A percentile compares a stretch with the other conserved stretches of the same genome.
Evolutionary conservation across 352 stramenopile species (phyloP).

Genomic region (Globisporangium nodosum): DNA sequence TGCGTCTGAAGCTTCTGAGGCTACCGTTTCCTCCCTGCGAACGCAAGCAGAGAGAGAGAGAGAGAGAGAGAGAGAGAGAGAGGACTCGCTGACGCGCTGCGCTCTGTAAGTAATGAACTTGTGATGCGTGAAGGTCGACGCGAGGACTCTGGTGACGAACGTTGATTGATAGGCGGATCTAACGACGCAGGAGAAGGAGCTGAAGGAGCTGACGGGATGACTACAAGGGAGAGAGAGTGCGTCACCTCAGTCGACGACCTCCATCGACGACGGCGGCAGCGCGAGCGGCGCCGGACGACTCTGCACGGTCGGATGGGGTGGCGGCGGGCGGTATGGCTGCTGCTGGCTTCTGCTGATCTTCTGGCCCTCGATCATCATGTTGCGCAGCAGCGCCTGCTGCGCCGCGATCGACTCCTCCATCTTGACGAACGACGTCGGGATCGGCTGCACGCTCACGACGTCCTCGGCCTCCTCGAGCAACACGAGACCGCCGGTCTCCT

Average conservation of each 20-base stretch:
- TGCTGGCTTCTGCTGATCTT: slow-evolving; percentile 50
- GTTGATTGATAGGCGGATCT: not conserved
- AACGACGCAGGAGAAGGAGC: not conserved
- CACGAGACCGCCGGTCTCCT: slow-evolving; percentile 19
- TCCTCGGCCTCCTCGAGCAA: slow-evolving; percentile 35
- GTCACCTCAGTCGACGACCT: slow-evolving; percentile 2
- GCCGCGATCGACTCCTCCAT: slow-evolving; percentile 79
- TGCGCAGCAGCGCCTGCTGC: slow-evolving; percentile 63
- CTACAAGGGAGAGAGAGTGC: not conserved
- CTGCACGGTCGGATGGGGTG: slow-evolving; percentile 8
- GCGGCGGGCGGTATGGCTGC: slow-evolving; percentile 5
- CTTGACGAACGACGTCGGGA: slow-evolving; percentile 64
- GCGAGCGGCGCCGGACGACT: slow-evolving; percentile 14
- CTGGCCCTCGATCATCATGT: slow-evolving; percentile 70
- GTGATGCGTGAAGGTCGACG: not conserved
- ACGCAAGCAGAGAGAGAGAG: no score
- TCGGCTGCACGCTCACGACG: slow-evolving; percentile 42
- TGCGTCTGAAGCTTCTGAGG: no score
- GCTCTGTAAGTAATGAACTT: not conserved
- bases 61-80: no score
- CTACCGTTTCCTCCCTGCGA: no score
- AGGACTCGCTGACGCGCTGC: no score
- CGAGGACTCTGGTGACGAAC: not conserved
- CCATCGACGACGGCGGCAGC: slow-evolving; percentile 19
- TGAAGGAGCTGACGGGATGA: not conserved